Evolutionary conservation across 352 stramenopile species (phyloP), one percentile per base, ranked within the genome.

Genomic region (Pythium pectinolyticum): DNA sequence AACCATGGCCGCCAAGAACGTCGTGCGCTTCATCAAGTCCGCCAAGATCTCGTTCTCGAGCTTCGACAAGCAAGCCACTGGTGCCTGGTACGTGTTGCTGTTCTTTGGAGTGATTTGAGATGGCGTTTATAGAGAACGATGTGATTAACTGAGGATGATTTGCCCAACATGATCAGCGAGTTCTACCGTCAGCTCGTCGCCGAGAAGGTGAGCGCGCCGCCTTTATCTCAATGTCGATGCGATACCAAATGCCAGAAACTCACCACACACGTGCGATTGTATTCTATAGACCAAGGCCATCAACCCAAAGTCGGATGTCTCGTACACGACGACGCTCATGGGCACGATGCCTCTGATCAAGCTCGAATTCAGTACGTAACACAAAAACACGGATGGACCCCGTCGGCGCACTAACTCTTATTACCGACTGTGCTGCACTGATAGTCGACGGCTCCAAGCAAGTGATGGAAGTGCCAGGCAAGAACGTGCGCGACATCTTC

Each of bases 1-100:
- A 30, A 77, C 45, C 34, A 95, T 95, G 86, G 82, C 86, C 51
- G 82, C 86, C 60, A 82, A 78, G 60, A 92, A 95, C 74, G 72
- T 90, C 58, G 76, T 93, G 66, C 86, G 86, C 55, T 95, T 95
- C 73, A 70, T 95, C 61, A 93, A 93, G 74, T 89, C 82, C 43
- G 84, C 83, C 47, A 84, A 95, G 55, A 61, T 95, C 60, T 92
- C 80, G 43, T 95, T 95, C 75, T 90, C 86, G 30, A 90, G 74
- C 67, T 90, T 92, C 64, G 86, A 95, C 69, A 72, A 59, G 25
- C 73, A 74, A 58, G 82, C 86, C 15, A 86, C 82, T 14, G 86
- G 86, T 25, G 86, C 84, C 40, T 95, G 86, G 86, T 94, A 49
- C 70, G 75, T 74, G 9, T 6, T 31, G 12, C 12, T 32, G 7